Evolutionary conservation across 169 alveolate species (phyloP).

Genomic region (Plasmodium vivax): DNA sequence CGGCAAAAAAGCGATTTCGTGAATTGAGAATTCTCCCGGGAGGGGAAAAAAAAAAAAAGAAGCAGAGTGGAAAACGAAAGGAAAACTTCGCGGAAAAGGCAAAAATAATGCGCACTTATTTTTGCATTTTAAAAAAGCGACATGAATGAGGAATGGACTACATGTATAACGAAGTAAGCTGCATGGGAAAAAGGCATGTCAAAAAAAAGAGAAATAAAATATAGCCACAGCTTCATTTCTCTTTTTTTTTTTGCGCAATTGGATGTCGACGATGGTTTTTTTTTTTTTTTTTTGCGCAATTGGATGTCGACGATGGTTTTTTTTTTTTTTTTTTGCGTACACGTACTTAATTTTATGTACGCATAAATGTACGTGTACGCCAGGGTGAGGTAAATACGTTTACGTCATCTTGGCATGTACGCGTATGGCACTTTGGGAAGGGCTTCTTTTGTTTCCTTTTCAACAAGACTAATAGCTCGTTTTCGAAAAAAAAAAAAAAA

Average conservation of each 20-base stretch:
- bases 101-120: neutral
- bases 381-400: neutral
- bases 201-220: neutral
- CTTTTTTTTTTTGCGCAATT: neutral
- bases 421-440: neutral
- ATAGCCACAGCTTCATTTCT: neutral
- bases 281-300: neutral
- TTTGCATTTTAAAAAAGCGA: neutral
- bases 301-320: neutral
- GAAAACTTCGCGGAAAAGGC: neutral
- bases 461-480: neutral
- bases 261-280: neutral
- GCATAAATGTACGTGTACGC: neutral
- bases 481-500: neutral
- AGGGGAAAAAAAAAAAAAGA: neutral
- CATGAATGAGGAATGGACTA: neutral
- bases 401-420: neutral
- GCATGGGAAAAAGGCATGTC: neutral
- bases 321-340: neutral
- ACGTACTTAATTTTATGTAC: neutral
- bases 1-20: neutral
- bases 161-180: neutral
- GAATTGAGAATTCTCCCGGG: neutral
- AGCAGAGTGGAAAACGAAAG: neutral
- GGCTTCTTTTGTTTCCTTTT: neutral